Evolutionary conservation across 805 yeast genomes (phyloP).

Genomic region (Kluyveromyces dobzhanskii): DNA sequence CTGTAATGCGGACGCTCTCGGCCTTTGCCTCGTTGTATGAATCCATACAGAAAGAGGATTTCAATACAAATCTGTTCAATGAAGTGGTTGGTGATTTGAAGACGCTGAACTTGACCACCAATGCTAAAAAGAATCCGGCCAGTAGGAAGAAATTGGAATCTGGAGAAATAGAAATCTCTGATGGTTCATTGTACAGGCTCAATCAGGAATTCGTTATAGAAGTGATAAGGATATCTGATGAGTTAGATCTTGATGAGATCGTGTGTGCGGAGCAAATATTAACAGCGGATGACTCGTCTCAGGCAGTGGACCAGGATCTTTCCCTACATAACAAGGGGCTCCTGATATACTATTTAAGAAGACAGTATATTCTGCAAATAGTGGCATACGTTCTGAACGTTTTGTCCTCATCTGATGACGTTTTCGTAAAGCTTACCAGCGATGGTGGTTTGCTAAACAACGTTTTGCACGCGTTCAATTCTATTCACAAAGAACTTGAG

Average conservation of each 20-base stretch:
- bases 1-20: constrained; percentile 22
- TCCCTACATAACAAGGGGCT: constrained; percentile 53
- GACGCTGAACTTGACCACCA: constrained; percentile 34
- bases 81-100: constrained; percentile 39
- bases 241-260: constrained; percentile 68
- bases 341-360: constrained; percentile 58
- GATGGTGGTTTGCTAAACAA: constrained; percentile 30
- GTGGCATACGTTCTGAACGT: constrained; percentile 35
- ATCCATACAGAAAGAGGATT: constrained; percentile 31
- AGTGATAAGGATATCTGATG: constrained; percentile 51
- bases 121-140: constrained; percentile 33
- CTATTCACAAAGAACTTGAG: constrained; percentile 48
- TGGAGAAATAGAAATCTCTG: constrained; percentile 41
- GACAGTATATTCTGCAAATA: constrained; percentile 66
- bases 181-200: constrained; percentile 41
- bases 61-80: constrained; percentile 19
- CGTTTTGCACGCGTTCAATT: constrained; percentile 46
- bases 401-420: constrained; percentile 10
- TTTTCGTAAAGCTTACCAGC: constrained; percentile 8
- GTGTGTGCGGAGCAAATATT: constrained; percentile 61
- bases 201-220: constrained; percentile 58
- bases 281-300: constrained; percentile 24
- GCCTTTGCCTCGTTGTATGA: constrained; percentile 39
- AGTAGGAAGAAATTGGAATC: constrained; percentile 41
- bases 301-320: constrained; percentile 11